These are phyloP conservation scores for Suzukiozyma palmioleophila DNA, from an alignment of 1,139 yeast species.

Conservation along the genomic window DNA sequence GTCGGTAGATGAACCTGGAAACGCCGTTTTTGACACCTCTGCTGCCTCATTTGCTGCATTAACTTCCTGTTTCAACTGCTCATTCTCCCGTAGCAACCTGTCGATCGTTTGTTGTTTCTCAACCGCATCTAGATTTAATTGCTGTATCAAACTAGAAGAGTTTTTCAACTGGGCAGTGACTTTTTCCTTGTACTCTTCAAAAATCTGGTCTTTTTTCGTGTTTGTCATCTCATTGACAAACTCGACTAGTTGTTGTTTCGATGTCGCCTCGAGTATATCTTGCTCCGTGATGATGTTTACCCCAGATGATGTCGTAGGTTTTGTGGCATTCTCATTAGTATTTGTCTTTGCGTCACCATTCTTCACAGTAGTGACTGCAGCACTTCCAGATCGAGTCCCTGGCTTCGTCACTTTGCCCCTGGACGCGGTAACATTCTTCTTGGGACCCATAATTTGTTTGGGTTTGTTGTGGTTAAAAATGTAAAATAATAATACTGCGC, in stretches of 20 bases:
- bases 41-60: background rate
- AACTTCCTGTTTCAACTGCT: constrained; percentile 5
- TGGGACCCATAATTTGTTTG: constrained; percentile 1
- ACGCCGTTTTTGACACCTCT: background rate
- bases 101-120: constrained; percentile 27
- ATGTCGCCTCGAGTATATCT: constrained; percentile 26
- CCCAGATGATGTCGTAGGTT: background rate
- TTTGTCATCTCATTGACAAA: constrained; percentile 31
- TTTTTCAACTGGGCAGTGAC: constrained; percentile 24
- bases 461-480: too few species aligned
- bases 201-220: constrained; percentile 33
- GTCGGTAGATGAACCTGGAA: constrained; percentile 1
- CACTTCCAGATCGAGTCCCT: constrained; percentile 1
- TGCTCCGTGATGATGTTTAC: constrained; percentile 23
- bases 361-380: background rate
- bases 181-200: constrained; percentile 25
- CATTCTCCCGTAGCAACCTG: constrained; percentile 11
- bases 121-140: constrained; percentile 22
- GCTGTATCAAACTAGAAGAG: constrained; percentile 25
- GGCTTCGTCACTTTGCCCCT: constrained; percentile 2
- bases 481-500: too few species aligned
- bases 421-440: constrained; percentile 1
- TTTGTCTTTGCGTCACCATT: too few species aligned
- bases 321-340: too few species aligned
- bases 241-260: constrained; percentile 24